Evolutionary conservation across 2,329 filamentous ascomycete species (phyloP).

Genomic region (Colletotrichum chlorophyti): DNA sequence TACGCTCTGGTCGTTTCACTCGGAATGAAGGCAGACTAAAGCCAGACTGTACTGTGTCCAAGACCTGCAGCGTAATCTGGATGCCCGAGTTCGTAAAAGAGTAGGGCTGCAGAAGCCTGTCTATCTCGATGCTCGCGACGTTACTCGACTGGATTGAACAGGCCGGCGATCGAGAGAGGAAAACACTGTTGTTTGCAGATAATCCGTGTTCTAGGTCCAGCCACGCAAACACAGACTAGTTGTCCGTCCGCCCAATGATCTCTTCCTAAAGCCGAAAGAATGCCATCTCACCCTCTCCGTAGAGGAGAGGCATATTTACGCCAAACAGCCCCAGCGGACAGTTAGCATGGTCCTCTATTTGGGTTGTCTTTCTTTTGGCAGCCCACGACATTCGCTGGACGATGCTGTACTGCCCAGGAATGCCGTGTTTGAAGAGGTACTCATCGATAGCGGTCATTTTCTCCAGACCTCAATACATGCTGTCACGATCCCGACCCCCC

Average conservation of each 20-base stretch:
- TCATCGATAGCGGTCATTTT: neutral
- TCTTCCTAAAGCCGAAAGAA: neutral
- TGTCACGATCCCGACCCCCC: neutral
- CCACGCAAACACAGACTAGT: neutral
- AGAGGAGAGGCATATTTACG: neutral
- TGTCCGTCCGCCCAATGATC: neutral
- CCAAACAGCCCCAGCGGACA: neutral
- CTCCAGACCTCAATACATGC: neutral
- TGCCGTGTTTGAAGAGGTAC: neutral
- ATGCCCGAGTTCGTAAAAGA: neutral
- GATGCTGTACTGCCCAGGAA: neutral
- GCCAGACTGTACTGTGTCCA: neutral
- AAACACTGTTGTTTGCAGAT: neutral
- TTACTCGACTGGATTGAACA: neutral
- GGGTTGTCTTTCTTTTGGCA: neutral
- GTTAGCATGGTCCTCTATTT: neutral
- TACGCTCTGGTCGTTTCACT: neutral
- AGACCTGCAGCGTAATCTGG: neutral
- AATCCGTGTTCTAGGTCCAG: neutral
- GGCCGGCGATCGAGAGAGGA: neutral
- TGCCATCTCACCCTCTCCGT: neutral
- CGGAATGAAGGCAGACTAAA: neutral
- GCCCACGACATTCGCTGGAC: slow-evolving; percentile 2
- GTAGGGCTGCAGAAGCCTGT: neutral
- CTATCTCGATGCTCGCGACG: neutral